Evolutionary conservation across 1,139 yeast genomes (phyloP), one percentile per base, ranked within the genome.

Genomic region (Spathaspora jeffriesii): DNA sequence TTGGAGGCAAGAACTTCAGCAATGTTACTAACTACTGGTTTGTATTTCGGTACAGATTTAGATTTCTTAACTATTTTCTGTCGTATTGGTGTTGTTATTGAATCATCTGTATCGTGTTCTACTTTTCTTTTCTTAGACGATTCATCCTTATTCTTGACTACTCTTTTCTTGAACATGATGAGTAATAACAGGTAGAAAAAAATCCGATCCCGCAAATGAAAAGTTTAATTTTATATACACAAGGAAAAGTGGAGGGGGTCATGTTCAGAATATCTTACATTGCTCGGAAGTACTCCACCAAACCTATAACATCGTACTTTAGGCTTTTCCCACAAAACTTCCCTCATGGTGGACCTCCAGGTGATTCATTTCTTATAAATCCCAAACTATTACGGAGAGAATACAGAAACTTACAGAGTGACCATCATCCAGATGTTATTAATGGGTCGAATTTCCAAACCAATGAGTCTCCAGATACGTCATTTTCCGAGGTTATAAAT

Each of bases 371-470:
- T 67, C 58, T 64, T 6, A 66, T 90, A 13, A 82, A 88, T 55
- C 60, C 71, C 10, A 70, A 74, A 47, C 60, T 67, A 11, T 72
- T 93, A 45, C 78, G 96, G 45, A 76, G 82, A 49, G 99, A 93
- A 61, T 92, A 84, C 61, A 71, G 96, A 43, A 59, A 61, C 9
- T 69, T 91, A 34, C 98, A 93, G 62, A 79, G 88, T 36, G 71
- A 76, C 51, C 77, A 81, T 45, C 99, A 92, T 60, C 99, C 99
- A 0, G 99, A 92, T 62, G 71, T 78, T 4, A 8, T 25, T 45
- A 67, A 67, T 50, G 75, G 69, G 1, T 56, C 70, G 20, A 52
- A 60, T 30, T 53, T 59, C 27, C 54, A 62, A 4, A 5, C 15
- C 43, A 50, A 57, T 10, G 42, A 7, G 65, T 20, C 41, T 7